These are phyloP conservation scores for Eutypella sp. DNA, from an alignment of 2,329 filamentous ascomycete genomes.

Conservation along the genomic window DNA sequence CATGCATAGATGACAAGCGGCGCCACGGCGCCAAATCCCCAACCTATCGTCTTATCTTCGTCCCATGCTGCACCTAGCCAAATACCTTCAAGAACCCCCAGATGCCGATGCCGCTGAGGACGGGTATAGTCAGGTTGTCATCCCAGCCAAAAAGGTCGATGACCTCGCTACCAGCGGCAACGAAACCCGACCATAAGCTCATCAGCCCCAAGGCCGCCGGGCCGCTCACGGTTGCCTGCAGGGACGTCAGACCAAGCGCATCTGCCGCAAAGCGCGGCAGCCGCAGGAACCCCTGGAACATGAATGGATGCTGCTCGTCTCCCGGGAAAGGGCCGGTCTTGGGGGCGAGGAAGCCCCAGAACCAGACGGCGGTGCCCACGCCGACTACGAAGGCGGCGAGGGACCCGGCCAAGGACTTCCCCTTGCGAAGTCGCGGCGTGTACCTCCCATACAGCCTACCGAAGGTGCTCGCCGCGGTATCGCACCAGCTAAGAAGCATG, in stretches of 20 bases:
- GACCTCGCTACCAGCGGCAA: conserved; percentile 84
- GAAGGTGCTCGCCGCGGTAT: conserved; percentile 93
- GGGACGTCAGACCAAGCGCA: conserved; percentile 55
- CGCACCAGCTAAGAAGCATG: conserved; percentile 92
- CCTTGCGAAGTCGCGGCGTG: conserved; percentile 76
- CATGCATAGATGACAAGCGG: conserved; percentile 13
- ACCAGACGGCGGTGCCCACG: conserved; percentile 74
- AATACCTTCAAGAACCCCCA: conserved; percentile 91
- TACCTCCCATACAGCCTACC: conserved; percentile 85
- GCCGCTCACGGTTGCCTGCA: conserved; percentile 61
- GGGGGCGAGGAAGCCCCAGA: conserved; percentile 84
- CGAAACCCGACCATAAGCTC: conserved; percentile 82
- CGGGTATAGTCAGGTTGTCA: conserved; percentile 94
- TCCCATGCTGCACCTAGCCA: conserved; percentile 46
- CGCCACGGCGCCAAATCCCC: conserved; percentile 7
- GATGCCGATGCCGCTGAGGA: conserved; percentile 81
- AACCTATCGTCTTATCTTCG: conserved; percentile 9
- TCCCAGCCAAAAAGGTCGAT: conserved; percentile 92
- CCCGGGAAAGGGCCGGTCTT: conserved; percentile 60
- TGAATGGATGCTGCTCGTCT: conserved; percentile 66
- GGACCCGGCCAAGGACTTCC: conserved; percentile 89
- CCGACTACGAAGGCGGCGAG: conserved; percentile 79
- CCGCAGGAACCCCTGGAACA: conserved; percentile 74
- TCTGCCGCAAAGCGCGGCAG: conserved; percentile 58
- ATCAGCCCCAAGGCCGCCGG: conserved; percentile 70